Evolutionary conservation across 2,329 filamentous ascomycete species (phyloP).

Genomic region (Didymella exigua): DNA sequence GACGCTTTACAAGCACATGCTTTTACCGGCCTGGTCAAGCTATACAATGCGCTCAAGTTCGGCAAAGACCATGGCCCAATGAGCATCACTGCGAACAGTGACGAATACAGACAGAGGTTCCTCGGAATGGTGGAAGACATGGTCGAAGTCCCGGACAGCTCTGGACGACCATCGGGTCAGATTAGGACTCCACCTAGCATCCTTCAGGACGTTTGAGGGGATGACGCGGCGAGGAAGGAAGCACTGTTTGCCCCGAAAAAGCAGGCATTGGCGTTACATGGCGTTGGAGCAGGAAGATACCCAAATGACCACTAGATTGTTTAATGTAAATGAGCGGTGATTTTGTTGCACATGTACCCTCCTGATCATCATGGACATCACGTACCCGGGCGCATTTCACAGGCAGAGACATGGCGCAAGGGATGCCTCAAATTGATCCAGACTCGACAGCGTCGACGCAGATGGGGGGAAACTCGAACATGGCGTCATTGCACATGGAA

Average conservation of each 20-base stretch:
- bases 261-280: background rate
- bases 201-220: constrained; percentile 15
- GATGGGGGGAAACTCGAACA: background rate
- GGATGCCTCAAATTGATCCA: background rate
- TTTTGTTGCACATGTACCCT: background rate
- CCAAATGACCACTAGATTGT: background rate
- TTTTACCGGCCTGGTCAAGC: constrained; percentile 68
- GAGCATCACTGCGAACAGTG: constrained; percentile 73
- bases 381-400: no score
- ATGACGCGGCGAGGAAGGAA: background rate
- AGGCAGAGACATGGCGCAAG: background rate
- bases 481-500: constrained; percentile 3
- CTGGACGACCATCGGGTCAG: constrained; percentile 40
- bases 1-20: constrained; percentile 69
- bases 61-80: constrained; percentile 70
- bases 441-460: background rate
- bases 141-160: constrained; percentile 43
- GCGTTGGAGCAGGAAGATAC: constrained; percentile 5
- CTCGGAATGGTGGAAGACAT: constrained; percentile 57
- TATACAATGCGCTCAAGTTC: constrained; percentile 60
- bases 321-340: background rate
- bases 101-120: constrained; percentile 68
- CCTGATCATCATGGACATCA: background rate
- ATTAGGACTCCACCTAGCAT: constrained; percentile 26
- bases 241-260: no score